Percentiles rank a stretch among this genome's conserved stretches.
Conservation (phyloP, 768 basidiomycete species). For the Tulasnella sp. region DNA sequence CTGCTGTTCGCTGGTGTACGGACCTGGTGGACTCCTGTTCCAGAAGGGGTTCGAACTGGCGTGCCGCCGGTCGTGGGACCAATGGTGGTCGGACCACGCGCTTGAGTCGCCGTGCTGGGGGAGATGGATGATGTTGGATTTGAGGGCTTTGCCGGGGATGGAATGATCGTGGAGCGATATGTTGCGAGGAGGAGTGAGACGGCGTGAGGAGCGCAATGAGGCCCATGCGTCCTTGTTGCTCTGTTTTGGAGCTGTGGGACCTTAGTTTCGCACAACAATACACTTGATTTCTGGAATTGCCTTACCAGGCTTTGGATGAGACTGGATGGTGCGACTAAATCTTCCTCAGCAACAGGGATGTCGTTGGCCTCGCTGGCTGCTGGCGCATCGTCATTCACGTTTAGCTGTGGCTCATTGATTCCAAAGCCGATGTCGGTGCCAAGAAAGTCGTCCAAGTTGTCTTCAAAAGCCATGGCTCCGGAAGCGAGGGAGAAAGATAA, state of each 20-base stretch:
- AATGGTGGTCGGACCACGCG: not conserved
- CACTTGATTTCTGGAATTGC: not conserved
- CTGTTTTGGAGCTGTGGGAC: not conserved
- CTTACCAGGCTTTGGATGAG: constrained; percentile 8
- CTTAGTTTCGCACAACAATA: not conserved
- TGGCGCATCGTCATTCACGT: not conserved
- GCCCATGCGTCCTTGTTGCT: not conserved
- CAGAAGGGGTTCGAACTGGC: not conserved
- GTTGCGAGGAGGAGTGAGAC: constrained; percentile 1
- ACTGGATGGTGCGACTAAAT: not conserved
- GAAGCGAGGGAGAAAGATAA: not conserved
- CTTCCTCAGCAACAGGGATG: not conserved
- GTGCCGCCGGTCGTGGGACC: not conserved
- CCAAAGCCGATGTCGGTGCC: not conserved
- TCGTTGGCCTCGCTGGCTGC: not conserved
- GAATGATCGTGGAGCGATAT: constrained; percentile 3
- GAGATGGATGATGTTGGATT: not conserved
- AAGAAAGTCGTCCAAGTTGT: not conserved
- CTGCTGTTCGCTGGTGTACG: not conserved
- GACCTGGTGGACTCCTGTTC: not conserved
- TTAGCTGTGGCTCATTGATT: not conserved
- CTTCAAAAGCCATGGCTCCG: not conserved
- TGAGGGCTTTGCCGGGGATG: not conserved
- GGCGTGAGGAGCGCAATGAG: not conserved
- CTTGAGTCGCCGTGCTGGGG: not conserved